Evolutionary conservation across 257 asterid genomes (phyloP), one percentile per base, ranked within the genome.

Genomic region (Verbena officinalis): DNA sequence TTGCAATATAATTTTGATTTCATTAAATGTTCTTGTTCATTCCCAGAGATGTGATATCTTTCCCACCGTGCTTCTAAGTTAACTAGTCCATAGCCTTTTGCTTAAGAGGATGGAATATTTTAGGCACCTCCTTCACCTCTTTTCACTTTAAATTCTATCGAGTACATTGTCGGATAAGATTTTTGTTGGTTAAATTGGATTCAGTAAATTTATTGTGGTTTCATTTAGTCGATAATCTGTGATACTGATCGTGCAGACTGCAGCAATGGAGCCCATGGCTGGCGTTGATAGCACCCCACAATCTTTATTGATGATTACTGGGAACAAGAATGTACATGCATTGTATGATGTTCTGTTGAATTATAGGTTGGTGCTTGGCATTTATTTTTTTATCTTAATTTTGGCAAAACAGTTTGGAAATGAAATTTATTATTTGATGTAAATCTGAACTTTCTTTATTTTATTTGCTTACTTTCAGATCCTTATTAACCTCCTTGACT

Each of bases 201-300:
- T 11, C 40, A 36, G 54, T 34, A 23, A 65, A 53, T 48, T 33
- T 65, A 48, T 63, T 69, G 24, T 64, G n/a, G n/a, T n/a, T n/a
- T n/a, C n/a, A n/a, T n/a, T n/a, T n/a, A 73, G 51, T 38, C 24
- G 36, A 7, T 68, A 45, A 62, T 62, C 50, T 61, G 13, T 59
- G 64, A 31, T 70, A 27, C 33, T 63, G 59, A 61, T 66, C 65
- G 68, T 4, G 78, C 88, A 92, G 97, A 77, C 89, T 58, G 87
- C 86, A 74, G 73, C 84, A 43, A 23, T 62, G 51, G 79, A 76
- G 65, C 62, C 86, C 39, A 59, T 79, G 68, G 64, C 82, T 53
- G 86, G 81, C 43, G 82, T 88, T 75, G 97, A 90, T 78, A 90
- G 79, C 75, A 81, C 89, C 73, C 86, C 95, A 3, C 85, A 94